A percentile compares a stretch with the other conserved stretches of the same genome.
These are phyloP conservation scores for Penicillium tannophilum DNA, from an alignment of 495 filamentous ascomycete species.

Conservation along the genomic window DNA sequence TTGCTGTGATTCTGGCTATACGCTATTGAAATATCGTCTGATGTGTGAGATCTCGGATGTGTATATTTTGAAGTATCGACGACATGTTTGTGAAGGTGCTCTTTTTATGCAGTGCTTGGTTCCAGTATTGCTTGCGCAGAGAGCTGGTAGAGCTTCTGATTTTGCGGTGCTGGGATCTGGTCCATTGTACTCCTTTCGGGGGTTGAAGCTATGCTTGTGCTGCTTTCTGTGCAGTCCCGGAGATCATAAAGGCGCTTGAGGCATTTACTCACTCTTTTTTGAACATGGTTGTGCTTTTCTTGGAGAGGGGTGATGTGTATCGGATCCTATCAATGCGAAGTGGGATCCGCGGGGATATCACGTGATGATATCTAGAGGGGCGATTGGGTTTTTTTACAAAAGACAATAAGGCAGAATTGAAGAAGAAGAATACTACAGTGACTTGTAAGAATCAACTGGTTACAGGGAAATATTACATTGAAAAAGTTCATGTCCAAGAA, in stretches of 20 bases:
- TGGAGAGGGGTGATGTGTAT: constrained; percentile 13
- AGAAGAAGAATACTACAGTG: neutral
- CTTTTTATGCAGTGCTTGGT: neutral
- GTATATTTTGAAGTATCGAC: neutral
- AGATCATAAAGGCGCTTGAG: neutral
- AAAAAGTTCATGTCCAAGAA: neutral
- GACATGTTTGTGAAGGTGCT: neutral
- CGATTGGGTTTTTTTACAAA: neutral
- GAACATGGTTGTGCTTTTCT: constrained; percentile 64
- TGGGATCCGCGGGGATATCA: constrained; percentile 42
- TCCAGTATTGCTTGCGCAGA: neutral
- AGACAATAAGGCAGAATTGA: neutral
- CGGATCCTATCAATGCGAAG: constrained; percentile 19
- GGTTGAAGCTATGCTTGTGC: neutral
- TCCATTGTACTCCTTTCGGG: constrained; percentile 1
- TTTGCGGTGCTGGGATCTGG: constrained; percentile 6
- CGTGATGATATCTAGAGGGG: constrained; percentile 19
- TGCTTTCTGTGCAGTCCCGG: neutral
- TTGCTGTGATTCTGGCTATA: neutral
- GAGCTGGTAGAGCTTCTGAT: constrained; percentile 5
- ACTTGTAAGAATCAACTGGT: neutral
- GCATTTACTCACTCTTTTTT: constrained; percentile 75
- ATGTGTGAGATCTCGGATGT: neutral
- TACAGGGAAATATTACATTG: neutral
- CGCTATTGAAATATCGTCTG: neutral